These are phyloP conservation scores for Amylocystis lapponica DNA, from an alignment of 768 basidiomycete genomes.

Conservation along the genomic window DNA sequence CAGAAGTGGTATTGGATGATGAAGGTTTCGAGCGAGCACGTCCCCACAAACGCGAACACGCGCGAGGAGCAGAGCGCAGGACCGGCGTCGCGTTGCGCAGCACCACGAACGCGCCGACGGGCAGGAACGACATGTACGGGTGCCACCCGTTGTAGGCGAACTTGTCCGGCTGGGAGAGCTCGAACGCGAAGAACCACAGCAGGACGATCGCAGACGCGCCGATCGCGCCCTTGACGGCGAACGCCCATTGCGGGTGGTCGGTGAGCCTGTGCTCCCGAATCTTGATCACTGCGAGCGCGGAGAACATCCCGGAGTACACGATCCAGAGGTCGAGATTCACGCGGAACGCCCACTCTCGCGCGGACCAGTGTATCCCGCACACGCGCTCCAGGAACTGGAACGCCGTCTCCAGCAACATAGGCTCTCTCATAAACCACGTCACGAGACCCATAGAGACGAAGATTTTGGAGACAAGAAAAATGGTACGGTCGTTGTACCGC, in stretches of 20 bases:
- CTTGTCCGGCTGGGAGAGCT: conserved; percentile 71
- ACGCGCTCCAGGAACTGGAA: conserved; percentile 61
- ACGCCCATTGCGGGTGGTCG: conserved; percentile 64
- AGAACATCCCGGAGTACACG: conserved; percentile 82
- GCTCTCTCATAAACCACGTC: conserved; percentile 59
- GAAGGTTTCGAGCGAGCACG: conserved; percentile 87
- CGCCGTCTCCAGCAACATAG: conserved; percentile 54
- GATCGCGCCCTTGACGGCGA: conserved; percentile 41
- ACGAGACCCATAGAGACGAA: conserved; percentile 54
- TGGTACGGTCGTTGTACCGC: conserved; percentile 62
- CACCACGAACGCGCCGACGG: conserved; percentile 68
- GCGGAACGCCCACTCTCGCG: conserved; percentile 84
- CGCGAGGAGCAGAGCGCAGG: conserved; percentile 66
- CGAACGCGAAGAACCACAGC: conserved; percentile 80
- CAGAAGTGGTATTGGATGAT: conserved; percentile 87
- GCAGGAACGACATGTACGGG: conserved; percentile 74
- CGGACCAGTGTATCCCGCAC: conserved; percentile 78
- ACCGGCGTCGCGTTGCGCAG: conserved; percentile 72
- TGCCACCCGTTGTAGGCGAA: conserved; percentile 85
- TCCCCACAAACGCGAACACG: conserved; percentile 76
- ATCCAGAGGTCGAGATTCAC: conserved; percentile 87
- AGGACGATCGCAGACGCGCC: conserved; percentile 48
- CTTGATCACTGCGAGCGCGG: conserved; percentile 69
- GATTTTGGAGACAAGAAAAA: conserved; percentile 70
- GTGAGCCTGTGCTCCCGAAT: conserved; percentile 64